These are phyloP conservation scores for Rhizoclosmatium sp. DNA, from an alignment of 192 early-diverging fungal genomes.

Conservation along the genomic window DNA sequence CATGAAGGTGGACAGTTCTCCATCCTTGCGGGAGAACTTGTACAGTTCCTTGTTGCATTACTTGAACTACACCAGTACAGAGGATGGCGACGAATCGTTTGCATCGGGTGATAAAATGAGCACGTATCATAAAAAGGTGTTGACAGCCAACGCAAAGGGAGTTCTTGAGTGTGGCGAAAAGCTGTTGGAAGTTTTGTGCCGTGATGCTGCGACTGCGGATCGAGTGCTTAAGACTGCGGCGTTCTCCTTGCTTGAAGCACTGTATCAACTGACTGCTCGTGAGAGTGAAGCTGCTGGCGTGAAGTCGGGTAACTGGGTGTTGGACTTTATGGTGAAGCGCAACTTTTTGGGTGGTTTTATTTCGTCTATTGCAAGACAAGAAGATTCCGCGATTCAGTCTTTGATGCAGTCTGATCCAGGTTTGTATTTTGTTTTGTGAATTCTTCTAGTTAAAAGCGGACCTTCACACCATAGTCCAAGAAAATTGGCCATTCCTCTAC, in stretches of 20 bases:
- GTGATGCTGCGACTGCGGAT: conserved; percentile 84
- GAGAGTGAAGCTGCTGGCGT: neutral
- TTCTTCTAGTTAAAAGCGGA: neutral
- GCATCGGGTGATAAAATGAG: neutral
- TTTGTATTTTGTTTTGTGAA: conserved; percentile 20
- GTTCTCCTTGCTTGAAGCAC: conserved; percentile 76
- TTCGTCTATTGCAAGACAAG: conserved; percentile 43
- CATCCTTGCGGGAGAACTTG: conserved; percentile 76
- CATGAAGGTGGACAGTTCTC: conserved; percentile 61
- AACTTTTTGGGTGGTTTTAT: conserved; percentile 62
- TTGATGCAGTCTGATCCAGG: conserved; percentile 45
- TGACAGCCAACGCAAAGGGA: conserved; percentile 34
- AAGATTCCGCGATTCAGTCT: conserved; percentile 47
- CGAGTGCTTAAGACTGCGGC: conserved; percentile 87
- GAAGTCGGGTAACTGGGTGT: conserved; percentile 32
- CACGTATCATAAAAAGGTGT: conserved; percentile 22
- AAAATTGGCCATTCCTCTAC: conserved; percentile 57
- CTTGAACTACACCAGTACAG: conserved; percentile 66
- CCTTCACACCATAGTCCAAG: conserved; percentile 6
- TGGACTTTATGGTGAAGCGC: conserved; percentile 50
- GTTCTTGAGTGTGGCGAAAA: conserved; percentile 64
- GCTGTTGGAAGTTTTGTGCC: conserved; percentile 75
- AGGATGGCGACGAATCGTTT: conserved; percentile 24
- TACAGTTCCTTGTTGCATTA: conserved; percentile 80
- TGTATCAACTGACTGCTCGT: conserved; percentile 54